Evolutionary conservation across 306 rosid species (phyloP).

Genomic region (Glycine soja): DNA sequence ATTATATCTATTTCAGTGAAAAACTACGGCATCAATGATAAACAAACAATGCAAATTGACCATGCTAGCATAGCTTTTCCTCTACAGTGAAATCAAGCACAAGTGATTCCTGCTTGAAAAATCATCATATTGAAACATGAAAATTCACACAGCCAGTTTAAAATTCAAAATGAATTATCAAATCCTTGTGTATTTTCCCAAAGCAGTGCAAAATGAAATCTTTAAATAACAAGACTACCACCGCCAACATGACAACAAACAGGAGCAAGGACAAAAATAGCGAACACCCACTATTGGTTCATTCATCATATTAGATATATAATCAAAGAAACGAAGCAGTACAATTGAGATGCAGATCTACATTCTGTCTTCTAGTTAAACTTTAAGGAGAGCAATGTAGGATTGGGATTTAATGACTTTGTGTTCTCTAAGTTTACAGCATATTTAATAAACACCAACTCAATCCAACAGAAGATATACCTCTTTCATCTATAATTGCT

Average conservation of each 20-base stretch:
- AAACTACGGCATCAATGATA: constrained; percentile 7
- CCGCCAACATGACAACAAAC: neutral
- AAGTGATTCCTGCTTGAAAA: neutral
- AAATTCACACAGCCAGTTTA: neutral
- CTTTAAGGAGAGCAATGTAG: neutral
- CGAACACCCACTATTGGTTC: constrained; percentile 11
- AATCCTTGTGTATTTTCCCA: neutral
- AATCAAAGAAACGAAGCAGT: neutral
- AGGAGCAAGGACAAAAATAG: constrained; percentile 24
- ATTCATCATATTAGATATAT: neutral
- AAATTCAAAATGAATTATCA: neutral
- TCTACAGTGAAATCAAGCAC: neutral
- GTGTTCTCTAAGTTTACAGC: constrained; percentile 12
- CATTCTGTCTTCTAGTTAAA: neutral
- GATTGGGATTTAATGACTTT: constrained; percentile 1
- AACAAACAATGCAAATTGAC: constrained; percentile 39
- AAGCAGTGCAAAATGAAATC: constrained; percentile 3
- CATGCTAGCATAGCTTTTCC: constrained; percentile 18
- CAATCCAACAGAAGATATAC: constrained; percentile 51
- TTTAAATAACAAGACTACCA: neutral
- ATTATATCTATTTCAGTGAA: constrained; percentile 37
- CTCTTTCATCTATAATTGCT: constrained; percentile 90
- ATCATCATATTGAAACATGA: neutral
- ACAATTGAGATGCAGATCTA: constrained; percentile 4
- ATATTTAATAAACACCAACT: constrained; percentile 24